Percentiles rank a stretch among this genome's conserved stretches.
Conservation (phyloP, 2,329 filamentous ascomycete species). For the Ophiosphaerella korrae region DNA sequence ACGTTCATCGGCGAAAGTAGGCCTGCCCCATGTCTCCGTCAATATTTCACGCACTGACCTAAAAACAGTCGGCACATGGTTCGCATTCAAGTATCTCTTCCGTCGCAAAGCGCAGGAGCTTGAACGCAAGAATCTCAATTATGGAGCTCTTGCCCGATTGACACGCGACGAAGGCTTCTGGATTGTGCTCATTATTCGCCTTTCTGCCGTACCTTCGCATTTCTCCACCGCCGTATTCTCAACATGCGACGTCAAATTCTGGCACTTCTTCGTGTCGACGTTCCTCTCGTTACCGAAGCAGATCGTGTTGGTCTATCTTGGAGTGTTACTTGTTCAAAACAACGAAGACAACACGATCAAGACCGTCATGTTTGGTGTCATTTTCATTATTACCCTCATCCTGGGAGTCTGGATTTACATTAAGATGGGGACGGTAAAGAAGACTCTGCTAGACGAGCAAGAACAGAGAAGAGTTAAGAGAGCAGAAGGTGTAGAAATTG, state of each 20-base stretch:
- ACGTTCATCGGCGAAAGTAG: constrained; percentile 44
- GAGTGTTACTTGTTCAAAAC: constrained; percentile 38
- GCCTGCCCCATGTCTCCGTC: constrained; percentile 1
- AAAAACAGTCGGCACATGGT: constrained; percentile 41
- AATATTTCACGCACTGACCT: constrained; percentile 11
- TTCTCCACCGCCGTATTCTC: constrained; percentile 45
- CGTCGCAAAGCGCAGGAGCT: constrained; percentile 37
- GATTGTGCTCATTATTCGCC: constrained; percentile 42
- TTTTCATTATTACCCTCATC: constrained; percentile 36
- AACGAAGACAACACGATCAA: constrained; percentile 30
- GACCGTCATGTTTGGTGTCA: constrained; percentile 37
- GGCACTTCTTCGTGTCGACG: constrained; percentile 42
- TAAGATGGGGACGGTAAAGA: constrained; percentile 42
- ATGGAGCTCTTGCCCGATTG: constrained; percentile 42
- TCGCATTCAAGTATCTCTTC: constrained; percentile 41
- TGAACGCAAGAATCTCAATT: constrained; percentile 44
- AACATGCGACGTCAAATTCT: constrained; percentile 46
- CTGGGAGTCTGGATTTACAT: constrained; percentile 42
- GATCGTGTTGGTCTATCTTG: constrained; percentile 44
- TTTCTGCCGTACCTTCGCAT: constrained; percentile 42
- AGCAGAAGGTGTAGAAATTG: constrained; percentile 20
- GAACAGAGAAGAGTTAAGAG: constrained; percentile 26
- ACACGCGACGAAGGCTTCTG: constrained; percentile 42
- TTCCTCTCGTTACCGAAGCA: constrained; percentile 43
- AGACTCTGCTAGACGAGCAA: constrained; percentile 41